Conservation (phyloP, 2,329 filamentous ascomycete genomes). For the Raffaelea deltoideospora region DNA sequence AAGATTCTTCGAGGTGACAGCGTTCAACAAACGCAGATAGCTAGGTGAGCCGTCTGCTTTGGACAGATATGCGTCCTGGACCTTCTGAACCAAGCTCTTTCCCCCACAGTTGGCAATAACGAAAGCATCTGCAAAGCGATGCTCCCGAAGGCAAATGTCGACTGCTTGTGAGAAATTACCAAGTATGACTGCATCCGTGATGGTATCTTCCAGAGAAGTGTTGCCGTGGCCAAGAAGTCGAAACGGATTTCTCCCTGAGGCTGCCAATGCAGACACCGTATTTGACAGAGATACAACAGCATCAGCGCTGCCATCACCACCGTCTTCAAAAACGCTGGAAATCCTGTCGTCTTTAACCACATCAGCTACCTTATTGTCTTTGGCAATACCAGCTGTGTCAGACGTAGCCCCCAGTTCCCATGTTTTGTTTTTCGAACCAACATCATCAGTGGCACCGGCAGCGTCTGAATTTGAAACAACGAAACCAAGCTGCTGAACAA, state of each 20-base stretch:
- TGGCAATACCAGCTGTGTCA: too few relatives aligned
- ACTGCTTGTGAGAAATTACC: slow-evolving; percentile 84
- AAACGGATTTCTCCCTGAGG: too few relatives aligned
- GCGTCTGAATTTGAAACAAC: too few relatives aligned
- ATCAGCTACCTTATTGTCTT: slow-evolving; percentile 16
- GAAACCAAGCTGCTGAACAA: slow-evolving; percentile 86
- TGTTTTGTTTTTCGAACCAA: slow-evolving; percentile 27
- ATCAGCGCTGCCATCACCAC: slow-evolving; percentile 61
- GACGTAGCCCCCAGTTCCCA: too few relatives aligned
- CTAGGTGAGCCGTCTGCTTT: slow-evolving; percentile 72
- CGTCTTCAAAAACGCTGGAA: slow-evolving; percentile 72
- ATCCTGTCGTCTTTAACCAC: slow-evolving; percentile 38
- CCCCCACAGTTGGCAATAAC: slow-evolving; percentile 96
- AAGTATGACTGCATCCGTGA: slow-evolving; percentile 77
- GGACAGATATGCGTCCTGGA: slow-evolving; percentile 79
- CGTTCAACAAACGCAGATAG: slow-evolving; percentile 79
- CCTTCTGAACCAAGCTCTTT: slow-evolving; percentile 84
- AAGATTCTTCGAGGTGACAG: slow-evolving; percentile 88
- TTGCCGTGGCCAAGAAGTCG: slow-evolving; percentile 76
- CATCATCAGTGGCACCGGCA: slow-evolving; percentile 32
- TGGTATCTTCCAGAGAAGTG: slow-evolving; percentile 65
- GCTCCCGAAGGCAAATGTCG: slow-evolving; percentile 74
- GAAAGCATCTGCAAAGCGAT: slow-evolving; percentile 88
- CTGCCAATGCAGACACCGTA: too few relatives aligned
- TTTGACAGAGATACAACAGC: too few relatives aligned